A percentile compares a stretch with the other conserved stretches of the same genome.
Conservation (phyloP, 331 rosid genomes). For the Phaseolus coccineus region DNA sequence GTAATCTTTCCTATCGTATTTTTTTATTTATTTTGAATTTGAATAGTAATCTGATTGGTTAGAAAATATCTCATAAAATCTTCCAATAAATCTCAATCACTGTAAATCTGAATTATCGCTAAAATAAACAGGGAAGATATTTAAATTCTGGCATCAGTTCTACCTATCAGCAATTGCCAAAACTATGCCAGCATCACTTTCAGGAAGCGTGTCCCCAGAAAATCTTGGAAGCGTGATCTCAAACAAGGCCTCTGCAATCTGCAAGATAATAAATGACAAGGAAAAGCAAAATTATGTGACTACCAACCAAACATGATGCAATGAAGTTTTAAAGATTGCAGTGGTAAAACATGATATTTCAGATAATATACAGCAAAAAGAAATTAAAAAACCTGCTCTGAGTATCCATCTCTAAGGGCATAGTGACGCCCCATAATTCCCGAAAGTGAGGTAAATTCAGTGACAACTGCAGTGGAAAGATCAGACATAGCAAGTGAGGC, state of each 20-base stretch:
- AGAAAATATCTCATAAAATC: background rate
- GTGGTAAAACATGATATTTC: background rate
- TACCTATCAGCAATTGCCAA: slow-evolving; percentile 91
- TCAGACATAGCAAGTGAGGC: slow-evolving; percentile 98
- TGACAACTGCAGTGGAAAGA: slow-evolving; percentile 92
- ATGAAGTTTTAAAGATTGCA: slow-evolving; percentile 7
- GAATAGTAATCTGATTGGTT: background rate
- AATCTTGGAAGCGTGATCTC: slow-evolving; percentile 96
- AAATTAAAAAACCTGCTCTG: slow-evolving; percentile 75
- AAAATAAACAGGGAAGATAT: slow-evolving; percentile 31
- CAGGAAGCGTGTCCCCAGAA: slow-evolving; percentile 89
- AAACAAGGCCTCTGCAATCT: slow-evolving; percentile 86
- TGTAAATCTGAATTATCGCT: slow-evolving; percentile 15
- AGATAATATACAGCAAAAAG: slow-evolving; percentile 13
- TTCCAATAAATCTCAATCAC: background rate
- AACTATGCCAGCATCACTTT: slow-evolving; percentile 80
- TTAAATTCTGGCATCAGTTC: slow-evolving; percentile 38
- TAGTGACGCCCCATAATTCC: slow-evolving; percentile 96
- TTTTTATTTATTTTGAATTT: background rate
- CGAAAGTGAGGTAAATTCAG: slow-evolving; percentile 92
- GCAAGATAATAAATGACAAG: slow-evolving; percentile 41
- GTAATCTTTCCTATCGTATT: background rate
- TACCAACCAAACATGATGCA: slow-evolving; percentile 27
- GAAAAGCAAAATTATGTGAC: slow-evolving; percentile 37
- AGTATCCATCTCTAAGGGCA: slow-evolving; percentile 92